These are phyloP conservation scores for Kazachstania viticola DNA, from an alignment of 805 yeast species.

Conservation along the genomic window DNA sequence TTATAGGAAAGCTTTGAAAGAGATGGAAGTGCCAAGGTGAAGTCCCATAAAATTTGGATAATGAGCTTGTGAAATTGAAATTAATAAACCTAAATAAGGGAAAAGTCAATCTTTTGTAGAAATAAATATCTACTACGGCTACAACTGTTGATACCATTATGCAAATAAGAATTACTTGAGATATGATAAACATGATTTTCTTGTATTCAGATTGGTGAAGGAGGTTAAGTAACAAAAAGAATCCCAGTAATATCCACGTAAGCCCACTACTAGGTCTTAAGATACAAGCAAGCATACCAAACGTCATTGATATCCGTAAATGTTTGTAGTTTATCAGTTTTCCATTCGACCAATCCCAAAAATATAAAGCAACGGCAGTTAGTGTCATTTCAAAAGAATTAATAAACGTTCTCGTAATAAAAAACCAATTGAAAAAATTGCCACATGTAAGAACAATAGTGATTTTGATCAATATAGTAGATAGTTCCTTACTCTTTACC, in stretches of 20 bases:
- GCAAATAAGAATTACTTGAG: conserved; percentile 14
- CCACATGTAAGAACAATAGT: conserved; percentile 15
- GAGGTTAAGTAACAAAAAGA: conserved; percentile 15
- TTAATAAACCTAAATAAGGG: conserved; percentile 63
- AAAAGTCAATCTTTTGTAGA: conserved; percentile 43
- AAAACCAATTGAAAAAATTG: conserved; percentile 63
- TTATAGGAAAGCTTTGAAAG: conserved; percentile 69
- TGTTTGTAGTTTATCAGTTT: conserved; percentile 7
- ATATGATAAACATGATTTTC: conserved; percentile 8
- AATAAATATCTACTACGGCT: conserved; percentile 41
- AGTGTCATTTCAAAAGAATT: conserved; percentile 70
- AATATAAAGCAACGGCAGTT: conserved; percentile 52
- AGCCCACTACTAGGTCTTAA: conserved; percentile 78
- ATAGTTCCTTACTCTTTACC: not conserved
- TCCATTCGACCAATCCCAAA: conserved; percentile 55
- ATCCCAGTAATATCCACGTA: conserved; percentile 62
- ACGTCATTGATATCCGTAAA: conserved; percentile 30
- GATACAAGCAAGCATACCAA: conserved; percentile 54
- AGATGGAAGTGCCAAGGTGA: conserved; percentile 81
- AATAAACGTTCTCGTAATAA: conserved; percentile 72
- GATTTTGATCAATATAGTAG: conserved; percentile 7
- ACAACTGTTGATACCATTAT: conserved; percentile 28
- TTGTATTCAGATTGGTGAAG: conserved; percentile 4
- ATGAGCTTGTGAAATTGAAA: conserved; percentile 63
- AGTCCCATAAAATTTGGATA: conserved; percentile 74